Conservation (phyloP, 2,329 filamentous ascomycete genomes). For the Exophiala oligosperma region DNA sequence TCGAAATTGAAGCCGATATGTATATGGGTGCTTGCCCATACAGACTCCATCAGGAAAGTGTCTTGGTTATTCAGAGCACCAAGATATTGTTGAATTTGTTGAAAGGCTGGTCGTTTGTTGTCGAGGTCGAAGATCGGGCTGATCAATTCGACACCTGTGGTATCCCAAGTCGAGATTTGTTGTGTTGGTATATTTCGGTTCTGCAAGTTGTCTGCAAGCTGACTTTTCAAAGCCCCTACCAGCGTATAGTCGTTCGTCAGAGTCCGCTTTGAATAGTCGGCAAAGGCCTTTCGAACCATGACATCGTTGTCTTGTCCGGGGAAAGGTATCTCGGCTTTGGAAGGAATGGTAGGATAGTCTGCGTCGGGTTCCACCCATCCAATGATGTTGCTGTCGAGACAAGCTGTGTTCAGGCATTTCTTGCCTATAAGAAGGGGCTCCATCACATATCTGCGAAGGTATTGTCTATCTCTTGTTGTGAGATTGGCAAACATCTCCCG, state of each 20-base stretch:
- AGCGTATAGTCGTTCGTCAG: conserved; percentile 26
- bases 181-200: neutral
- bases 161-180: conserved; percentile 15
- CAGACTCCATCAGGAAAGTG: conserved; percentile 13
- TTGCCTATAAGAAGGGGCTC: conserved; percentile 22
- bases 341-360: neutral
- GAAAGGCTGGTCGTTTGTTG: conserved; percentile 9
- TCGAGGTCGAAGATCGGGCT: conserved; percentile 15
- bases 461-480: conserved; percentile 1
- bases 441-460: conserved; percentile 19
- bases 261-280: conserved; percentile 23
- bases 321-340: conserved; percentile 6
- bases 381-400: conserved; percentile 14
- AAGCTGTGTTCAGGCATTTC: conserved; percentile 3
- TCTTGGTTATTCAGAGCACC: conserved; percentile 3
- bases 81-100: conserved; percentile 14
- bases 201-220: conserved; percentile 9
- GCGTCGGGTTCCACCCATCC: conserved; percentile 15
- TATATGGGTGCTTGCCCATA: conserved; percentile 25
- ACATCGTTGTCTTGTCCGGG: neutral
- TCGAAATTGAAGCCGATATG: conserved; percentile 25
- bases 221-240: conserved; percentile 13
- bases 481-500: conserved; percentile 7
- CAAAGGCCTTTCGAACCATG: conserved; percentile 12
- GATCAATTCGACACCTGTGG: conserved; percentile 18